Evolutionary conservation across 495 filamentous ascomycete genomes (phyloP), one percentile per base, ranked within the genome.

Genomic region (Daldinia caldariorum): DNA sequence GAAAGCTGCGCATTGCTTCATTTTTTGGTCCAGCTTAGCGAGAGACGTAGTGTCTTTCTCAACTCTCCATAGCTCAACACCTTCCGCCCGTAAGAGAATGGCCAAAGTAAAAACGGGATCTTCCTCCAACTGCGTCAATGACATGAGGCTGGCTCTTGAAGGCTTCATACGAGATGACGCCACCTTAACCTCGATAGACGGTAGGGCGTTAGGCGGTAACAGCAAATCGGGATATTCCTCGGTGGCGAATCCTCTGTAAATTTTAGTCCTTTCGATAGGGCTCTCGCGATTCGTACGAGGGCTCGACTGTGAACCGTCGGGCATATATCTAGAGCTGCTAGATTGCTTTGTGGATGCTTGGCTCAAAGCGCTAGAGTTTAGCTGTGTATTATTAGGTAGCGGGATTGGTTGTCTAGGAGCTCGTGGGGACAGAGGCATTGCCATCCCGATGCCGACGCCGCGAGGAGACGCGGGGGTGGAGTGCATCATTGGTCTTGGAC

Each of bases 21-120:
- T 81, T 70, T 91, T 86, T 49, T 90, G 84, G 78, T 99, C 94
- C 29, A 99, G 84, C 66, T 90, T 86, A 10, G 89, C 86, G n/a
- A 99, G 80, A 58, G 96, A 90, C 34, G 86, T 78, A 10, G 93
- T 89, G 61, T 96, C 91, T 74, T 98, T 99, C 79, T 98, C 95
- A 8, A 97, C 89, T 41, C 95, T 87, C 92, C 96, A 97, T 34
- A 98, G 81, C 75, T 97, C 94, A 41, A 84, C 85, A n/a, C 88
- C 84, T 73, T 92, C 89, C 9, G 89, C 89, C 61, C 93, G 87
- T 13, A 91, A 89, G 71, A 92, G 90, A 31, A 99, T 84, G 41
- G 92, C 94, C 18, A 99, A 83, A 2, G 92, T 97, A 71, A 97
- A 97, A 0, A 98, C 96, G 2, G 94, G 93, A 73, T 97, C 96